phyloP scores from a whole-genome alignment of 2,329 filamentous ascomycete genomes.

The Claviceps quebecensis region DNA sequence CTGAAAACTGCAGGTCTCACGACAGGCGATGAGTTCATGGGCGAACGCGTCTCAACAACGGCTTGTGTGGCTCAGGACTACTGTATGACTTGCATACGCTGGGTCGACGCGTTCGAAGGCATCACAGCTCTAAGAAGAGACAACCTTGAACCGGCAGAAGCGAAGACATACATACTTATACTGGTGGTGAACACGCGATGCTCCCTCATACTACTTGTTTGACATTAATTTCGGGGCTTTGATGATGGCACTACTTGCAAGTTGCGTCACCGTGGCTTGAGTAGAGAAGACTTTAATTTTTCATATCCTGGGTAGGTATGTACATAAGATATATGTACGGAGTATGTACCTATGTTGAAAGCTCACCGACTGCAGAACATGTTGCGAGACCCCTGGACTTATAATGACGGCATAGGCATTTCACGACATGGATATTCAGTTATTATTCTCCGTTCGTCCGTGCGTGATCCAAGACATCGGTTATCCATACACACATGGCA shows the following conservation, averaged over 20 bases:
- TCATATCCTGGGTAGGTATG: too few species aligned
- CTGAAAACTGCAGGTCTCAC: conserved; percentile 7
- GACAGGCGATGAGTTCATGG: too few species aligned
- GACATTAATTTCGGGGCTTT: background rate
- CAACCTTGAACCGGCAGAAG: conserved; percentile 6
- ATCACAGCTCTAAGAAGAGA: conserved; percentile 3
- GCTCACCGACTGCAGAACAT: conserved; percentile 1
- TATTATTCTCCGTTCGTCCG: too few species aligned
- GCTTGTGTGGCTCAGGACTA: background rate
- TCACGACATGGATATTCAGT: too few species aligned
- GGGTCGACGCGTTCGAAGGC: conserved; percentile 10
- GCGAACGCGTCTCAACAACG: too few species aligned
- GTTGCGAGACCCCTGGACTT: background rate
- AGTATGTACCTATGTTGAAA: background rate
- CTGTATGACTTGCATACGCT: conserved; percentile 8
- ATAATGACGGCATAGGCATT: background rate
- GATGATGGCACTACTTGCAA: conserved; percentile 23
- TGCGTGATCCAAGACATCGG: too few species aligned
- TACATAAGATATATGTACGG: too few species aligned
- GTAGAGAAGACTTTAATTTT: conserved; percentile 7
- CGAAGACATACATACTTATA: background rate
- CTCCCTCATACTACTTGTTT: conserved; percentile 23
- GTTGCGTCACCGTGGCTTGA: too few species aligned
- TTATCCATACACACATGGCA: too few species aligned
- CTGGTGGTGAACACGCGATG: conserved; percentile 4